These are phyloP conservation scores for Ambrosia hybrid DNA, from an alignment of 140 eudicot genomes.

Conservation along the genomic window DNA sequence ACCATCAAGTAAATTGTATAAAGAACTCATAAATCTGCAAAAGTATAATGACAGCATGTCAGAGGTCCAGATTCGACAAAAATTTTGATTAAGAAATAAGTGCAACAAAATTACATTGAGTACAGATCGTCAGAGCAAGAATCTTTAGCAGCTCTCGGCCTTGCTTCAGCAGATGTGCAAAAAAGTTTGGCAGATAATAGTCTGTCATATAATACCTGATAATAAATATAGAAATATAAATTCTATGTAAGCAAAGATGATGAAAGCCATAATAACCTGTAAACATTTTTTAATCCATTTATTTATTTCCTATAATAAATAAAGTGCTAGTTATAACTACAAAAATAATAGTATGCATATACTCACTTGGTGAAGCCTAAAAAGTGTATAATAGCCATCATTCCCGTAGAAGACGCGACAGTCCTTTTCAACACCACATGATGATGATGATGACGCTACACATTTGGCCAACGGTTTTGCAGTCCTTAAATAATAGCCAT, in stretches of 20 bases:
- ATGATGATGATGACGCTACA: slow-evolving; percentile 56
- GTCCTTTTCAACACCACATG: slow-evolving; percentile 42
- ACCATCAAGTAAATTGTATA: slow-evolving; percentile 87
- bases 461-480: slow-evolving; percentile 80
- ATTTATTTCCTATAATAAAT: neutral
- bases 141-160: slow-evolving; percentile 58
- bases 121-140: slow-evolving; percentile 55
- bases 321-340: neutral
- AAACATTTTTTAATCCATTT: too few relatives aligned
- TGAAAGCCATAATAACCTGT: too few relatives aligned
- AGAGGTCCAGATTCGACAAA: slow-evolving; percentile 1
- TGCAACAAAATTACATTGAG: slow-evolving; percentile 50
- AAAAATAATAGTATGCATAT: neutral
- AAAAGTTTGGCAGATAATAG: slow-evolving; percentile 62
- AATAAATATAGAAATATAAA: slow-evolving; percentile 8
- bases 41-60: slow-evolving; percentile 11
- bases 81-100: neutral
- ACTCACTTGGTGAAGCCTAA: slow-evolving; percentile 91
- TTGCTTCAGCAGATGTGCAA: slow-evolving; percentile 52
- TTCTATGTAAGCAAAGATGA: neutral
- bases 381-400: slow-evolving; percentile 76
- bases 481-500: slow-evolving; percentile 46
- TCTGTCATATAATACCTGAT: slow-evolving; percentile 78
- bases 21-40: slow-evolving; percentile 77
- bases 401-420: slow-evolving; percentile 75